Evolutionary conservation across 202 grass and related monocot species (phyloP).

Genomic region (Digitaria exilis): DNA sequence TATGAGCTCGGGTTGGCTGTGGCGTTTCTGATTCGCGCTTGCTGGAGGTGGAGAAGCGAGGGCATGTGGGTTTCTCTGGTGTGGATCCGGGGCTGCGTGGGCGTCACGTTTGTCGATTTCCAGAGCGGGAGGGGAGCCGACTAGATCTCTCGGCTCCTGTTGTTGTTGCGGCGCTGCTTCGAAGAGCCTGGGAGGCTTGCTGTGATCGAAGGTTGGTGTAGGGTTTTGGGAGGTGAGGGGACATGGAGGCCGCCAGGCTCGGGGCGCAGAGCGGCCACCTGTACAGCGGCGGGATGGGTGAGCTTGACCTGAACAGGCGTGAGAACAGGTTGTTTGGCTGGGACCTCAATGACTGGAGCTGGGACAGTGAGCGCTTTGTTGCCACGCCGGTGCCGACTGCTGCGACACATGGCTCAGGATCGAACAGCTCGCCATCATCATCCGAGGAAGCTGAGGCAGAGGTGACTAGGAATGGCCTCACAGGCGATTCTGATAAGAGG

Average conservation of each 20-base stretch:
- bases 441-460: conserved; percentile 52
- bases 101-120: conserved; percentile 81
- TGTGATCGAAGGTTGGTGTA: not conserved
- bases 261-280: conserved; percentile 61
- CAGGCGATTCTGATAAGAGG: conserved; percentile 73
- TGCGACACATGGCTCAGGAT: conserved; percentile 17
- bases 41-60: conserved; percentile 17
- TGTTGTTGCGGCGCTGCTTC: not conserved
- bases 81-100: conserved; percentile 86
- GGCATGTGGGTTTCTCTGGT: conserved; percentile 93
- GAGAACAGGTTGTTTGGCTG: conserved; percentile 73
- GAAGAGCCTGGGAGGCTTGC: not conserved
- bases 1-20: conserved; percentile 29
- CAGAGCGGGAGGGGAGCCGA: conserved; percentile 58
- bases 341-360: conserved; percentile 96
- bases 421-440: conserved; percentile 64
- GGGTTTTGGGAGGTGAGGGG: conserved; percentile 4
- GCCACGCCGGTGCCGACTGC: conserved; percentile 44
- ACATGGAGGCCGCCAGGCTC: conserved; percentile 67
- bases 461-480: conserved; percentile 10
- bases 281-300: conserved; percentile 53
- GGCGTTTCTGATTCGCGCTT: conserved; percentile 4
- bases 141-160: conserved; percentile 45
- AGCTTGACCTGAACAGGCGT: conserved; percentile 61
- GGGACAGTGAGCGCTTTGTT: conserved; percentile 79